phyloP scores from a whole-genome alignment of 176 grass and related monocot species.

The Phyllostachys edulis region DNA sequence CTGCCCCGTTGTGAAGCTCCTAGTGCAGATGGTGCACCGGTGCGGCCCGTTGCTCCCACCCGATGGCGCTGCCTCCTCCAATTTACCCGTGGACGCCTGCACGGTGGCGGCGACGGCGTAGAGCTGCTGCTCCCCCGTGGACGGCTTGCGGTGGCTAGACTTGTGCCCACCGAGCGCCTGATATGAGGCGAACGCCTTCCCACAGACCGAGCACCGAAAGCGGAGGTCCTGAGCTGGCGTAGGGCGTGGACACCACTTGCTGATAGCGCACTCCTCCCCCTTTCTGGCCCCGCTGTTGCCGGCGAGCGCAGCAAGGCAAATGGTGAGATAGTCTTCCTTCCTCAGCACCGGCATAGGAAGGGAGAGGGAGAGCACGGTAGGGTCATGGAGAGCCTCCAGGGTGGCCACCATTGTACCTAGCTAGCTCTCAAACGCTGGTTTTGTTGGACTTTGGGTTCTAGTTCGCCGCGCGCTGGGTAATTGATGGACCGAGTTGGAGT shows the following conservation, averaged over 20 bases:
- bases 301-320: conserved; percentile 63
- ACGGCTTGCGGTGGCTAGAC: conserved; percentile 74
- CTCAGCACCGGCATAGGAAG: conserved; percentile 25
- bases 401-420: conserved; percentile 20
- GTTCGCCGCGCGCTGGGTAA: background rate
- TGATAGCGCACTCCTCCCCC: background rate
- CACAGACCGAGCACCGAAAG: conserved; percentile 67
- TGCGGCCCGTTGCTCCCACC: conserved; percentile 35
- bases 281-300: background rate
- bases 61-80: background rate
- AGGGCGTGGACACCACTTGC: background rate
- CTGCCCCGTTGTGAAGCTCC: conserved; percentile 70
- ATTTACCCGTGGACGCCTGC: background rate
- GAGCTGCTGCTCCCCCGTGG: background rate
- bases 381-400: conserved; percentile 29
- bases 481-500: background rate
- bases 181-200: conserved; percentile 74
- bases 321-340: conserved; percentile 63
- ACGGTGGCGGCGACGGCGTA: background rate
- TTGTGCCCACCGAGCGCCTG: conserved; percentile 92
- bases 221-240: conserved; percentile 29
- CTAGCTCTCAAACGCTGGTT: background rate
- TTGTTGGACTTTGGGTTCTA: background rate
- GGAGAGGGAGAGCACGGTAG: conserved; percentile 24
- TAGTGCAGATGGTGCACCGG: conserved; percentile 65